Evolutionary conservation across 164 flowering plant species (phyloP).

Genomic region (Kalanchoe fedtschenkoi): DNA sequence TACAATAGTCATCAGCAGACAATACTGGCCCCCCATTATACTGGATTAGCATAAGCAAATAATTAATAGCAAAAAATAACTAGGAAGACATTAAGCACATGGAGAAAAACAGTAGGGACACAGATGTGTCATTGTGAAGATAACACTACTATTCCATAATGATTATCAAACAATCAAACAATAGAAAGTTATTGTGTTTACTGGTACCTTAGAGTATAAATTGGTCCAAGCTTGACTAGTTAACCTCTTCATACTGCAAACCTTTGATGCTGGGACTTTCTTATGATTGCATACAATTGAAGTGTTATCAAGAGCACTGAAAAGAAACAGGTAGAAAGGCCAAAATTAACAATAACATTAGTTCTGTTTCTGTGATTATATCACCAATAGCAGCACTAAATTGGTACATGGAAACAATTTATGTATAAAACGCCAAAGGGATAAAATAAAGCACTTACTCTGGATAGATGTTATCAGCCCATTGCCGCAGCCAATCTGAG

Average conservation of each 20-base stretch:
- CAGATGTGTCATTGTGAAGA: not conserved
- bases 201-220: constrained; percentile 53
- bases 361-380: not conserved
- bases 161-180: not conserved
- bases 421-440: not conserved
- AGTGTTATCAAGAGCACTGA: constrained; percentile 67
- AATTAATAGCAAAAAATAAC: constrained; percentile 3
- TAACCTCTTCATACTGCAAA: constrained; percentile 61
- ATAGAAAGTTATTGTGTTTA: not conserved
- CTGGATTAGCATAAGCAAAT: constrained; percentile 21
- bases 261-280: constrained; percentile 56
- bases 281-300: constrained; percentile 65
- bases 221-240: constrained; percentile 61
- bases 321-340: constrained; percentile 11
- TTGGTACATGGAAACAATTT: not conserved
- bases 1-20: constrained; percentile 48
- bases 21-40: constrained; percentile 65
- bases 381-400: not conserved
- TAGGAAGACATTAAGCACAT: not conserved
- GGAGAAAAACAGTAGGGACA: not conserved
- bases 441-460: constrained; percentile 34
- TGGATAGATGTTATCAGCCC: constrained; percentile 65
- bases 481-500: constrained; percentile 88
- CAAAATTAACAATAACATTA: not conserved
- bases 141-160: not conserved